Evolutionary conservation across 495 filamentous ascomycete genomes (phyloP).

Genomic region (Tuber magnatum): DNA sequence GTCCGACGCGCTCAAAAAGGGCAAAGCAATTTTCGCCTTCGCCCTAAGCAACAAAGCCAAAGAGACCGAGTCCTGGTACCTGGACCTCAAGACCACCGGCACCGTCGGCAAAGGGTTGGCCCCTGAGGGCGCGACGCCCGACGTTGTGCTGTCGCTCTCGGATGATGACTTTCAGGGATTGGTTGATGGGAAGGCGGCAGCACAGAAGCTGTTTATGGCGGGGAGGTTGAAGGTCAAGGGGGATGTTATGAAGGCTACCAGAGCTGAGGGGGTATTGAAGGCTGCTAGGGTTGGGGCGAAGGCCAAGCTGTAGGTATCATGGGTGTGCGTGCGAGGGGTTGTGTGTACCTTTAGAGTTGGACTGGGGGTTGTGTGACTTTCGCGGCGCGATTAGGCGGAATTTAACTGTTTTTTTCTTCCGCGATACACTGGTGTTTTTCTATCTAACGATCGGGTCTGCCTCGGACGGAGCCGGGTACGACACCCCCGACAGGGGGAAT

Average conservation of each 20-base stretch:
- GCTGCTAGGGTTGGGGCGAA: slow-evolving; percentile 66
- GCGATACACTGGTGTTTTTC: neutral
- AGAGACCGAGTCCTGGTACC: slow-evolving; percentile 77
- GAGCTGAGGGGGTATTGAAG: slow-evolving; percentile 77
- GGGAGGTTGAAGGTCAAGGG: slow-evolving; percentile 98
- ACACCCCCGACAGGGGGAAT: neutral
- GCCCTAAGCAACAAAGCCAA: slow-evolving; percentile 78
- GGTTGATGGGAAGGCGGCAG: slow-evolving; percentile 80
- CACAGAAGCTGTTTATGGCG: slow-evolving; percentile 90
- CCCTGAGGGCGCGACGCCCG: slow-evolving; percentile 65
- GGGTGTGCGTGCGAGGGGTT: slow-evolving; percentile 6
- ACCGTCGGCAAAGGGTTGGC: slow-evolving; percentile 66
- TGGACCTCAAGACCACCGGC: slow-evolving; percentile 89
- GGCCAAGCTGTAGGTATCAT: slow-evolving; percentile 62
- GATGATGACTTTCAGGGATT: slow-evolving; percentile 80
- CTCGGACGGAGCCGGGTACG: neutral
- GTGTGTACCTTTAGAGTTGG: slow-evolving; percentile 4
- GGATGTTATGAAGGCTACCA: slow-evolving; percentile 97
- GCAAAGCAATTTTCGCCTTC: slow-evolving; percentile 83
- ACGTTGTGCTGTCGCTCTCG: slow-evolving; percentile 74
- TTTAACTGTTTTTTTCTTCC: neutral
- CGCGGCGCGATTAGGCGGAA: neutral
- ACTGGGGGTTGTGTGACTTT: neutral
- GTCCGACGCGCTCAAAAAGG: slow-evolving; percentile 80
- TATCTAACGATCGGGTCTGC: neutral